phyloP scores from a whole-genome alignment of 192 early-diverging fungal genomes.

The Dissophora ornata region DNA sequence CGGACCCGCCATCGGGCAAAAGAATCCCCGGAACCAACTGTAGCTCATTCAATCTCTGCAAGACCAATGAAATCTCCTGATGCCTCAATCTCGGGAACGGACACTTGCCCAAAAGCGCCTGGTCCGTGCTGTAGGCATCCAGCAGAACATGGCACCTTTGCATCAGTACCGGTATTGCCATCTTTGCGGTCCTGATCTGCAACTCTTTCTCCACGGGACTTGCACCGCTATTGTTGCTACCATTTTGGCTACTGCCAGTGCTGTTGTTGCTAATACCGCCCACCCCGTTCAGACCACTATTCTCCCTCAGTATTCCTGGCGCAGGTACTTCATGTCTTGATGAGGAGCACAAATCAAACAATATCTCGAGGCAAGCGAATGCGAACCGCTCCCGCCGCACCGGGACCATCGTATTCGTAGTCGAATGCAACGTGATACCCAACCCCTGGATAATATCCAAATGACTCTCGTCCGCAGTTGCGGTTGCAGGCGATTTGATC shows the following conservation, averaged over 20 bases:
- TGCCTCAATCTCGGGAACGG: slow-evolving; percentile 72
- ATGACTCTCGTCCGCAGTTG: not conserved
- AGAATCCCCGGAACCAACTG: slow-evolving; percentile 39
- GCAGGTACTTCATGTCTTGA: too few species aligned
- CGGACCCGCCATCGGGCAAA: not conserved
- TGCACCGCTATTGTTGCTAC: too few species aligned
- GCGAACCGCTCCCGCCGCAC: slow-evolving; percentile 75
- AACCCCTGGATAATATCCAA: slow-evolving; percentile 44
- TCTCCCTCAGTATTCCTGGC: not conserved
- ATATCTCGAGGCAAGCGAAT: slow-evolving; percentile 67
- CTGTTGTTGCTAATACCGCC: not conserved
- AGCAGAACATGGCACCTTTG: slow-evolving; percentile 71
- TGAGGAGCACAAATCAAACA: slow-evolving; percentile 74
- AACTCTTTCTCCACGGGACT: slow-evolving; percentile 55
- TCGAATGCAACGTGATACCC: slow-evolving; percentile 46
- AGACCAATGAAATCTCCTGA: slow-evolving; percentile 24
- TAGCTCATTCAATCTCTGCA: slow-evolving; percentile 27
- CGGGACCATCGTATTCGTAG: slow-evolving; percentile 68
- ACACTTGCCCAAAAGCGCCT: slow-evolving; percentile 71
- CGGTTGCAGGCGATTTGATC: not conserved
- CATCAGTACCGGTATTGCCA: slow-evolving; percentile 70
- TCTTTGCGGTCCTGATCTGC: slow-evolving; percentile 68
- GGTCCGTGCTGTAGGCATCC: slow-evolving; percentile 70
- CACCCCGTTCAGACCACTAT: not conserved
- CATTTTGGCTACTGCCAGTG: not conserved